Conservation (phyloP, 1,139 yeast species). For the Zygotorulaspora mrakii region DNA sequence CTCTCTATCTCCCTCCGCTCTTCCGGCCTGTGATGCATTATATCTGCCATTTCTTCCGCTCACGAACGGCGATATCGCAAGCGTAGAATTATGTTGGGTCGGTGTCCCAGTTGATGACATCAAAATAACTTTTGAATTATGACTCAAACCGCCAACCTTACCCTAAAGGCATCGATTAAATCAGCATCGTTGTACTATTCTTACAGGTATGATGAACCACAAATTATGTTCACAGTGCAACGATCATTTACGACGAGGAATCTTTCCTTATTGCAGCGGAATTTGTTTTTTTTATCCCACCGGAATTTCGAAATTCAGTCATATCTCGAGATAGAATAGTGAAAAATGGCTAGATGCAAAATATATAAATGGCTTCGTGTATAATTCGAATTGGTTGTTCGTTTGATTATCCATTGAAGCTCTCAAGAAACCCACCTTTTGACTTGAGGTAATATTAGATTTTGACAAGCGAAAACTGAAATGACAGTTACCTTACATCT, state of each 20-base stretch:
- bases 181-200: too few species aligned
- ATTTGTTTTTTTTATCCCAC: conserved; percentile 4
- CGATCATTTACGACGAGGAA: not conserved
- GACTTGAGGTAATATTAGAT: not conserved
- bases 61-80: conserved; percentile 59
- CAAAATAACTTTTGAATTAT: not conserved
- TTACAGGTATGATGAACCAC: too few species aligned
- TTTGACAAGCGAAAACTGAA: not conserved
- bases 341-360: not conserved
- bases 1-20: conserved; percentile 1
- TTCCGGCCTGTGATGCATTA: conserved; percentile 34
- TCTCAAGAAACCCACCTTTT: not conserved
- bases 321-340: conserved; percentile 1
- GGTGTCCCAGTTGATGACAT: conserved; percentile 22
- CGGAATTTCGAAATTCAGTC: conserved; percentile 10
- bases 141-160: not conserved
- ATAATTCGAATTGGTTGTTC: too few species aligned
- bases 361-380: not conserved
- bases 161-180: not conserved
- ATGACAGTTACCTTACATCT: conserved; percentile 59
- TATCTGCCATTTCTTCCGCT: conserved; percentile 16
- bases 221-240: too few species aligned
- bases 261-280: conserved; percentile 4
- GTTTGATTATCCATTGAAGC: too few species aligned
- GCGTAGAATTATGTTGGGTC: conserved; percentile 57